Evolutionary conservation across 345 rosid species (phyloP).

Genomic region (Salix brachista): DNA sequence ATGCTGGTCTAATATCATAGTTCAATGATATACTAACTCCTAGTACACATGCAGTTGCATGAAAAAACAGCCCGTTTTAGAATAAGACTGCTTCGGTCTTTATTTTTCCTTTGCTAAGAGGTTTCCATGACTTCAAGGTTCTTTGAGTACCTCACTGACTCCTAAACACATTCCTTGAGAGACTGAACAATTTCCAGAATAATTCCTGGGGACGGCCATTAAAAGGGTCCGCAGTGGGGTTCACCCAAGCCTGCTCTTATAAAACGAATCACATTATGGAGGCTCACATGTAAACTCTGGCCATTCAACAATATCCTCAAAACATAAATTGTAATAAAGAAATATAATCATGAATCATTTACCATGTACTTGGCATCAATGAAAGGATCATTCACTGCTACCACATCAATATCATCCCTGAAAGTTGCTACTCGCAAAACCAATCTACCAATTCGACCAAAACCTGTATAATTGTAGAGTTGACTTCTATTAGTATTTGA

Average conservation of each 20-base stretch:
- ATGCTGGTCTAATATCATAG: neutral
- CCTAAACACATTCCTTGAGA: neutral
- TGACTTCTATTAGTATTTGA: neutral
- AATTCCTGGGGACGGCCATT: neutral
- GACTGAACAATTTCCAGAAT: neutral
- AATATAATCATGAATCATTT: constrained; percentile 15
- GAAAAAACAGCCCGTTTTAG: neutral
- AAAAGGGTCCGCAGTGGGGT: neutral
- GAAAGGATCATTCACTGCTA: constrained; percentile 96
- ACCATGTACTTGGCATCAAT: constrained; percentile 95
- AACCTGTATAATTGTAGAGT: constrained; percentile 49
- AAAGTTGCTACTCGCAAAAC: constrained; percentile 80
- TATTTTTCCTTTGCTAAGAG: neutral
- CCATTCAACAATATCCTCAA: neutral
- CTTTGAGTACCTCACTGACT: neutral
- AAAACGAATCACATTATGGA: neutral
- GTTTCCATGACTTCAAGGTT: neutral
- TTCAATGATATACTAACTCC: neutral
- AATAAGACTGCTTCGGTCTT: neutral
- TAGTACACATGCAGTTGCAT: neutral
- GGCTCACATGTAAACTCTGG: neutral
- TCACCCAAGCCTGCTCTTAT: neutral
- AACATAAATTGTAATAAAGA: neutral
- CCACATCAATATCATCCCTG: constrained; percentile 87
- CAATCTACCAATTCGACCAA: constrained; percentile 98